phyloP scores from a whole-genome alignment of 2,329 filamentous ascomycete species.

The Penicillium sumatraense region DNA sequence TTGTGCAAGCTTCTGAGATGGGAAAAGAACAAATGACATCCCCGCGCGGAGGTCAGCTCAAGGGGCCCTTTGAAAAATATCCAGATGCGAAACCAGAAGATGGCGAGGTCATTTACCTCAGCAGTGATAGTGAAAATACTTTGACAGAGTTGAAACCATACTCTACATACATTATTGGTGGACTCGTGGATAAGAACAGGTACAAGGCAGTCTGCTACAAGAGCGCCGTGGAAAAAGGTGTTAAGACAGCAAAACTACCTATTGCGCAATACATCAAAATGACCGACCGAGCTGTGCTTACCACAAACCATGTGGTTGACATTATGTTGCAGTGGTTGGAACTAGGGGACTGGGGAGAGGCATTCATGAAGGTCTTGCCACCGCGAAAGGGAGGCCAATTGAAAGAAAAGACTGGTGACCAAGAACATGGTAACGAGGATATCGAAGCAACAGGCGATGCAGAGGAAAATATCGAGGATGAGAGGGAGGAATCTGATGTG shows the following conservation, averaged over 20 bases:
- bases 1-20: constrained; percentile 68
- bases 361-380: constrained; percentile 86
- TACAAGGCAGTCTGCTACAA: constrained; percentile 94
- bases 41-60: constrained; percentile 60
- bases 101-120: constrained; percentile 80
- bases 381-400: constrained; percentile 83
- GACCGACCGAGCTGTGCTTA: constrained; percentile 80
- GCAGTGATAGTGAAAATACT: constrained; percentile 86
- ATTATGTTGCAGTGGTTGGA: constrained; percentile 96
- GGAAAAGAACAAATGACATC: constrained; percentile 71
- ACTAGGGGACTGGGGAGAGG: constrained; percentile 85
- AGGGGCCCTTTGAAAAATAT: constrained; percentile 60
- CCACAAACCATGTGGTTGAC: constrained; percentile 95
- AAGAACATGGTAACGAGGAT: constrained; percentile 9
- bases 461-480: constrained; percentile 15
- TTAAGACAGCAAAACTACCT: constrained; percentile 87
- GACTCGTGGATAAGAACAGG: constrained; percentile 92
- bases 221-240: constrained; percentile 71
- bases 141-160: constrained; percentile 82
- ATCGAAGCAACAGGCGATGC: constrained; percentile 32
- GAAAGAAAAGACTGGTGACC: constrained; percentile 45
- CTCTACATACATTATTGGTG: constrained; percentile 90
- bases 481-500: background rate
- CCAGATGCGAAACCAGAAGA: constrained; percentile 39
- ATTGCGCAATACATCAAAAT: constrained; percentile 96